phyloP scores from a whole-genome alignment of 2,329 filamentous ascomycete genomes.

The Claviceps sp. region DNA sequence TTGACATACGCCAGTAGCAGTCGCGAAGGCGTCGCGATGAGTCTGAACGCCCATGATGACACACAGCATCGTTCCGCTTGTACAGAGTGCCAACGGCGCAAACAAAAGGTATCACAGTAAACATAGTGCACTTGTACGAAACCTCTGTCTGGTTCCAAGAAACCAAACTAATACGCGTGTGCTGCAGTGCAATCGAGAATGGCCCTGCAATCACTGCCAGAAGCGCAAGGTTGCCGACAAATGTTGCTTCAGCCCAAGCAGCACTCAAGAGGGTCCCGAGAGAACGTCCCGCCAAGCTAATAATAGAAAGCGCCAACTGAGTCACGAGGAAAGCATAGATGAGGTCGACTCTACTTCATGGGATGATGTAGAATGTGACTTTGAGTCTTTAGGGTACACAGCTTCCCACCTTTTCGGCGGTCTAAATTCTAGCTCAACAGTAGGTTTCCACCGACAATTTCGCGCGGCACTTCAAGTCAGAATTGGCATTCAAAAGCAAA shows the following conservation, averaged over 20 bases:
- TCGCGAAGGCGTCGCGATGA: constrained; percentile 6
- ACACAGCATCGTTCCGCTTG: constrained; percentile 22
- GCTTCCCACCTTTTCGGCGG: constrained; percentile 19
- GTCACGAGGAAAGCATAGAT: constrained; percentile 9
- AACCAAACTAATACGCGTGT: neutral
- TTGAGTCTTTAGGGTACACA: constrained; percentile 24
- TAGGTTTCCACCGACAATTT: neutral
- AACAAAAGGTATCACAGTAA: constrained; percentile 21
- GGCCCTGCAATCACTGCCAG: constrained; percentile 26
- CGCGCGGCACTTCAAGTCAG: neutral
- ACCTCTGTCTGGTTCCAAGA: neutral
- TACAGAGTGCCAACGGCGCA: constrained; percentile 28
- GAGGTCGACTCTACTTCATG: constrained; percentile 12
- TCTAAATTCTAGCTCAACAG: constrained; percentile 7
- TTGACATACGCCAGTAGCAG: neutral
- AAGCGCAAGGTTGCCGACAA: constrained; percentile 25
- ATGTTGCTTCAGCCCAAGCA: constrained; percentile 18
- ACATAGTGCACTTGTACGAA: neutral
- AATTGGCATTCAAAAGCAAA: neutral
- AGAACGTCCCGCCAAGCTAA: constrained; percentile 10
- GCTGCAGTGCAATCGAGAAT: constrained; percentile 24
- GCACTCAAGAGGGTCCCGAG: constrained; percentile 10
- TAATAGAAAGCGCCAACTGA: constrained; percentile 13
- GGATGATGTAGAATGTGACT: constrained; percentile 14
- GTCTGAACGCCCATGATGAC: constrained; percentile 6